Base-by-base conservation (phyloP, 805 yeast species). In the Pichia deserticola region DNA sequence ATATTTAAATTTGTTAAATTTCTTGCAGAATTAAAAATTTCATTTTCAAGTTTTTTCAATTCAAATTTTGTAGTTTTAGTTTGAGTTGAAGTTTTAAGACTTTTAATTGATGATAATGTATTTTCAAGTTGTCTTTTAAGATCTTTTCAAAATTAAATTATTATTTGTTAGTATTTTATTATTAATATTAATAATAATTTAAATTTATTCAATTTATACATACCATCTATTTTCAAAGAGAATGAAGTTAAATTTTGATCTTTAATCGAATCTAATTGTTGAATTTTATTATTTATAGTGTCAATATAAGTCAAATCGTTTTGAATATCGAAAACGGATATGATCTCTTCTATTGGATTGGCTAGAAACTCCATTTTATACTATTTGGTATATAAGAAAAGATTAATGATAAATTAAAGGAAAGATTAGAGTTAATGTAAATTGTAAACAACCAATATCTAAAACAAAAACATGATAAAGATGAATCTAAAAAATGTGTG, bases 11-110 rank as follows among this genome's bases (percentile, higher is more conserved):
- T 79, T 36, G 77, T 77, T 51, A 81, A 65, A 29, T 68, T 73
- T 54, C 76, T 78, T 4, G 83, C 83, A 8, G 79, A 60, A 8
- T 73, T 62, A 41, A 81, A 73, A 44, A 80, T 78, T 36, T 68
- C 61, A 39, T 69, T 70, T 53, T 78, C 82, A 11, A 68, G 56
- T 11, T 61, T 57, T 34, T 65, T 64, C 13, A 72, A 57, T 13
- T 66, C 65, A 1, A 56, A 51, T 36, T 65, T 63, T 7, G 64
- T 57, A n/a, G 66, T 13, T 34, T 49, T 49, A 11, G 36, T 45
- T 27, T 49, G 52, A 8, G 33, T 33, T 10, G 49, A 45, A 8
- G 45, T 12, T 27, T 34, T 37, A 3, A 50, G 32, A 7, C 40
- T 30, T 5, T 43, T 46, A 11, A 49, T 47, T 4, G 52, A 47